Base-by-base conservation (phyloP, 2,329 filamentous ascomycete species). In the Colletotrichum sp. region DNA sequence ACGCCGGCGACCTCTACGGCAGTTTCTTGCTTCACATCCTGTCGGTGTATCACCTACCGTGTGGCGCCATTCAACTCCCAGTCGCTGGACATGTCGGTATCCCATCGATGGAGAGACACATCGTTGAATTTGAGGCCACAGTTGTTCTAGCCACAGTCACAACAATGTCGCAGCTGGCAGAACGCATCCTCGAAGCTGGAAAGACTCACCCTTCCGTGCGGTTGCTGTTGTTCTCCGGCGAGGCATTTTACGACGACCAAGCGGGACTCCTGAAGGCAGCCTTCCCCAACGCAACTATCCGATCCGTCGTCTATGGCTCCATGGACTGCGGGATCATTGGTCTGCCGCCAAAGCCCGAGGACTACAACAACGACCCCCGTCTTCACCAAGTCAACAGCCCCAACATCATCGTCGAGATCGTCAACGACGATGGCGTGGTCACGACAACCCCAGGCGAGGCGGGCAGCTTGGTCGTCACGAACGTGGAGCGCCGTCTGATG, bases 321-420 rank as follows among this genome's bases (percentile, higher is more conserved):
- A 75, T 75, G 69, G 73, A 75, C 43, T 68, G 69, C 48, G 73
- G 73, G 7, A 36, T 75, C 21, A 73, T 75, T 21, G 73, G 73
- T 14, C 18, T 75, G 9, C 73, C 73, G n/a, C 73, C 73, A 6
- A 64, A 48, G 21, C 43, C 21, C 12, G 73, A 61, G n/a, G 63
- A 75, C 28, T 73, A 73, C 48, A 52, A 52, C 28, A 56, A 52
- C 8, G 69, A 75, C 13, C 63, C 69, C 26, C 43, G 73, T 4
- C 38, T 75, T 13, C 73, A 75, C 58, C 63, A 75, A 38, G 69
- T 73, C 58, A 75, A 73, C 69, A 52, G 59, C 43, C 73, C 73
- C 28, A 73, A 69, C 48, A 24, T 75, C 4, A n/a, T 75, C 14
- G 58, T 75, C 3, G 73, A 75, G 7, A 75, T 75, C 32, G 18